Percentiles rank a stretch among this genome's conserved stretches.
Evolutionary conservation across 2,329 filamentous ascomycete genomes (phyloP).

Genomic region (Diaporthe sp.): DNA sequence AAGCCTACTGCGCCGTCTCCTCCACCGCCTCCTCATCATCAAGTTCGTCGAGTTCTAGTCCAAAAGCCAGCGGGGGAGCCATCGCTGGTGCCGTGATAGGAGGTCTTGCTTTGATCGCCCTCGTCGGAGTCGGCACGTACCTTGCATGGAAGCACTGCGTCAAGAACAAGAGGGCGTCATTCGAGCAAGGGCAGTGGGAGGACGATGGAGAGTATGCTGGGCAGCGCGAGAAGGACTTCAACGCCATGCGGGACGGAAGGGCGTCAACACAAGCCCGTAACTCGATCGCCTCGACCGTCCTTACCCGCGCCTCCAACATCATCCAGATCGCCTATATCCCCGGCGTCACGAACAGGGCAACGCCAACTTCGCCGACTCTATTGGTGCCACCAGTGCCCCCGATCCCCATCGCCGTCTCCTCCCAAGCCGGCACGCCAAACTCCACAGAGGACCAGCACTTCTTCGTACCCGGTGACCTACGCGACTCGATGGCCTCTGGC

Average conservation of each 20-base stretch:
- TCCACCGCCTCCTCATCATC: slow-evolving; percentile 39
- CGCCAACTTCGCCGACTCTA: slow-evolving; percentile 82
- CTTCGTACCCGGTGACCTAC: slow-evolving; percentile 90
- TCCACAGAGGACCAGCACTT: slow-evolving; percentile 85
- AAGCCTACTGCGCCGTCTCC: slow-evolving; percentile 58
- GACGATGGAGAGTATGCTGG: slow-evolving; percentile 67
- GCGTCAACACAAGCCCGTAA: slow-evolving; percentile 87
- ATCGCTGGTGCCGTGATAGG: slow-evolving; percentile 94
- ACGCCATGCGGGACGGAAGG: slow-evolving; percentile 70
- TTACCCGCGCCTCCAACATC: slow-evolving; percentile 97
- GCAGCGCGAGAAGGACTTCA: slow-evolving; percentile 64
- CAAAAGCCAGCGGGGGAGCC: slow-evolving; percentile 77
- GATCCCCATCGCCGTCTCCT: slow-evolving; percentile 79
- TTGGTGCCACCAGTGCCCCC: slow-evolving; percentile 94
- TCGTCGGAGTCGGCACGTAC: slow-evolving; percentile 78
- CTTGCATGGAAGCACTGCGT: slow-evolving; percentile 90
- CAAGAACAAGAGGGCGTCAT: slow-evolving; percentile 79
- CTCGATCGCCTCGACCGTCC: slow-evolving; percentile 94
- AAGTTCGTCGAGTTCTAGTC: slow-evolving; percentile 52
- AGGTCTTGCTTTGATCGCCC: slow-evolving; percentile 80
- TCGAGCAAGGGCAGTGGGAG: slow-evolving; percentile 66
- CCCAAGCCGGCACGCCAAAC: slow-evolving; percentile 66
- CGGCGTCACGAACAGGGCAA: slow-evolving; percentile 92
- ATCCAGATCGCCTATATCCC: slow-evolving; percentile 99
- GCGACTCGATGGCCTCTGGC: slow-evolving; percentile 90